These are phyloP conservation scores for Pichia cactophila DNA, from an alignment of 1,139 yeast species.

Conservation along the genomic window DNA sequence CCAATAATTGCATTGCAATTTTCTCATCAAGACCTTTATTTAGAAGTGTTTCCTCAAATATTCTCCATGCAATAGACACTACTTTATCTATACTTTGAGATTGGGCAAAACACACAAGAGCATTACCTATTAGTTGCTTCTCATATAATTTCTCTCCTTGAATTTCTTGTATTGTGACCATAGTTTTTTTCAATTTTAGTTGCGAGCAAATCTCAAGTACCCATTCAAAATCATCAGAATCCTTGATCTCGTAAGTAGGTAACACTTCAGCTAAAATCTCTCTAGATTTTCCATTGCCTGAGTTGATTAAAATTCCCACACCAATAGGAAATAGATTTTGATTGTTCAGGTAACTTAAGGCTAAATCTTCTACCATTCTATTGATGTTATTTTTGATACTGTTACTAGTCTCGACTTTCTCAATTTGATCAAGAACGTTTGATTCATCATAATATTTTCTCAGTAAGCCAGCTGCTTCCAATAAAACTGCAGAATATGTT, in stretches of 20 bases:
- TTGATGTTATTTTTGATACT: slow-evolving; percentile 45
- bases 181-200: slow-evolving; percentile 44
- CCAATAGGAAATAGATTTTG: slow-evolving; percentile 59
- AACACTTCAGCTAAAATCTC: slow-evolving; percentile 51
- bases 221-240: slow-evolving; percentile 79
- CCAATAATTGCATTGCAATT: slow-evolving; percentile 5
- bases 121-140: slow-evolving; percentile 45
- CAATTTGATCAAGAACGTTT: slow-evolving; percentile 1
- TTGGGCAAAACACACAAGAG: slow-evolving; percentile 58
- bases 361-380: slow-evolving; percentile 53
- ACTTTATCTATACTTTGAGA: slow-evolving; percentile 49
- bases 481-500: slow-evolving; percentile 54
- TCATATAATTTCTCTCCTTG: slow-evolving; percentile 25
- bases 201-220: slow-evolving; percentile 51
- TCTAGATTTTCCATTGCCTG: slow-evolving; percentile 35
- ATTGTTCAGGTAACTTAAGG: slow-evolving; percentile 43
- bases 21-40: slow-evolving; percentile 47
- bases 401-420: slow-evolving; percentile 14
- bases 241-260: slow-evolving; percentile 52
- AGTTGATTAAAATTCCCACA: slow-evolving; percentile 43
- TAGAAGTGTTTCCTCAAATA: slow-evolving; percentile 54
- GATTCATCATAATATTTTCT: slow-evolving; percentile 32
- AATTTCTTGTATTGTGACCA: slow-evolving; percentile 34
- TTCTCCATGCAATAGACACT: slow-evolving; percentile 32
- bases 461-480: slow-evolving; percentile 59